A percentile compares a stretch with the other conserved stretches of the same genome.
Conservation (phyloP, 2,329 filamentous ascomycete genomes). For the Coleophoma eucalyptorum region DNA sequence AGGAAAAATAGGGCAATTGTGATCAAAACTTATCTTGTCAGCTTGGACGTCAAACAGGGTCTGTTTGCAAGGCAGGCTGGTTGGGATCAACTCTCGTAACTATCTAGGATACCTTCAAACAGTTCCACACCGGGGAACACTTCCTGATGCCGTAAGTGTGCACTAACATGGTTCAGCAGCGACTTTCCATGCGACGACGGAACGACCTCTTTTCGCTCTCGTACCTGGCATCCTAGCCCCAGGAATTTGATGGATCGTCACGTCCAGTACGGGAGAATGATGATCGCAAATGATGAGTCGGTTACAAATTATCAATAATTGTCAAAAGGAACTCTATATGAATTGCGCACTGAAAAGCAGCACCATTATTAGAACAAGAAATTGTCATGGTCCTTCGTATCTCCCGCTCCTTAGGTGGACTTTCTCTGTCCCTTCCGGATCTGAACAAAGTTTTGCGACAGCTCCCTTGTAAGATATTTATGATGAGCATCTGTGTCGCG, state of each 20-base stretch:
- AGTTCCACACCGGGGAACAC: constrained; percentile 14
- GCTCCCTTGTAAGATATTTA: constrained; percentile 1
- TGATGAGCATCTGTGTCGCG: constrained; percentile 13
- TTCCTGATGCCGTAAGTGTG: constrained; percentile 5
- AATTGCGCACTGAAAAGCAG: background rate
- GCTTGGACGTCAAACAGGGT: background rate
- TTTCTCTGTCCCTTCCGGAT: background rate
- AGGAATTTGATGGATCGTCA: constrained; percentile 5
- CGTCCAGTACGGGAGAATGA: background rate
- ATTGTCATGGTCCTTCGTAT: background rate
- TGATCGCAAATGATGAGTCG: constrained; percentile 2
- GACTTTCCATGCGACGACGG: constrained; percentile 8
- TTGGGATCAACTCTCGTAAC: background rate
- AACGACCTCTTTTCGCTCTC: constrained; percentile 1
- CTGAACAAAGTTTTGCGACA: background rate
- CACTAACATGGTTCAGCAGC: constrained; percentile 1
- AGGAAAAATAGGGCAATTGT: background rate
- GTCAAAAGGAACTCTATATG: no score
- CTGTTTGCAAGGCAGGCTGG: constrained; percentile 2
- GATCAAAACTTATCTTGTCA: background rate
- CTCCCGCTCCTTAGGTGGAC: background rate
- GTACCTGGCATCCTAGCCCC: constrained; percentile 16
- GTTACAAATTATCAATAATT: background rate
- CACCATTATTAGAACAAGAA: background rate
- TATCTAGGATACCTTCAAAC: constrained; percentile 7